phyloP scores from a whole-genome alignment of 2,329 filamentous ascomycete genomes.

The Hymenoscyphus fraxineus region DNA sequence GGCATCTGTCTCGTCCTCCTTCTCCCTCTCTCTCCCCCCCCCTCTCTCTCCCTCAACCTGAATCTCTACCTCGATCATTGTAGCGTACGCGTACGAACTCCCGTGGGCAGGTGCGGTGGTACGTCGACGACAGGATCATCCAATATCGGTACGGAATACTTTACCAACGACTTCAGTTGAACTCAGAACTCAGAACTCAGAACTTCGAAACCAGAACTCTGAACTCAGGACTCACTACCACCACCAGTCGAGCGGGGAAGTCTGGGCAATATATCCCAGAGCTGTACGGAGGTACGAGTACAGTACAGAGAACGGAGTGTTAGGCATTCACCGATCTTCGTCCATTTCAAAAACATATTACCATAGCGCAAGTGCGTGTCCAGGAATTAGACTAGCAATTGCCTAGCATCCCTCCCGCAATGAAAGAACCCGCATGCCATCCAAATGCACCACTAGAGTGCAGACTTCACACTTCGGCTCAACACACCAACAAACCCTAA shows the following conservation, averaged over 20 bases:
- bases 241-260: neutral
- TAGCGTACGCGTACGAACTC: too few relatives aligned
- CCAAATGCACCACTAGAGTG: neutral
- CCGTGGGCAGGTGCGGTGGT: too few relatives aligned
- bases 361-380: neutral
- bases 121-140: too few relatives aligned
- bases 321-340: neutral
- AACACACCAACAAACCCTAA: neutral
- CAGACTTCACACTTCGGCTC: neutral
- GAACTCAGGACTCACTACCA: too few relatives aligned
- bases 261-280: neutral
- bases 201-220: too few relatives aligned
- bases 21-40: too few relatives aligned
- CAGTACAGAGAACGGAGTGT: neutral
- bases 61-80: too few relatives aligned
- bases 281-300: neutral
- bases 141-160: too few relatives aligned
- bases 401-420: neutral
- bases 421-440: neutral
- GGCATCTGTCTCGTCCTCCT: neutral
- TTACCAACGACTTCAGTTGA: too few relatives aligned
- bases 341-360: neutral
- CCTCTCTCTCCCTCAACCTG: too few relatives aligned
- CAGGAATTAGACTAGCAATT: neutral
- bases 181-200: too few relatives aligned